Base-by-base conservation (phyloP, 176 grass and related monocot genomes). In the Tillandsia leiboldiana region DNA sequence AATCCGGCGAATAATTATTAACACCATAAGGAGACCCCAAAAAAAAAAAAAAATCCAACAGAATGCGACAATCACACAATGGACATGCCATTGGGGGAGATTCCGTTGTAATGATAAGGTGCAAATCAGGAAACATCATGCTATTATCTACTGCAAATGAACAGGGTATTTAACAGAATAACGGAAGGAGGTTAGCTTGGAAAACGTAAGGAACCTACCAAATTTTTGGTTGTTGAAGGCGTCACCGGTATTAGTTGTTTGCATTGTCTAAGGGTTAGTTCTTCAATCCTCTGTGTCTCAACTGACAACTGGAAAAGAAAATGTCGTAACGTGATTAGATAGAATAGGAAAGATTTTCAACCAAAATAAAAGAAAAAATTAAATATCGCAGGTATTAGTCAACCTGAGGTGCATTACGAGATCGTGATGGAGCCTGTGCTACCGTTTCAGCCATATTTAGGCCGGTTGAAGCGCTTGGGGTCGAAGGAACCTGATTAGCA, bases 401-500 rank as follows among this genome's bases (percentile, higher is more conserved):
- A 70, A 83, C 81, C 82, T 84, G 76, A 64, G 82, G 76, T 13
- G 70, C 50, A 65, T 70, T 78, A 59, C 49, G 70, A 75, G 13
- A 65, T 73, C 77, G 65, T 27, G 76, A 75, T 56, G 82, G 70
- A 48, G 66, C 54, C 65, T 79, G 82, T 26, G 82, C 70, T 22
- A 84, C 72, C 24, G 82, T 65, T 63, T 84, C 82, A 3, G 76
- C 76, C 82, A 84, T 84, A 68, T 84, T 84, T 72, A 84, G 79
- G 23, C 81, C 81, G 48, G 69, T 68, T 14, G 15, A 28, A 56
- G 51, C 29, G 59, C 48, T 53, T 26, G 27, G 59, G 28, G 70
- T 42, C 53, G 52, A 10, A 14, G 76, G 58, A 48, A 20, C n/a
- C 26, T 76, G 73, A 66, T 2, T 77, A 49, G 73, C 9, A 24